Conservation (phyloP, 129 eudicot genomes). For the Flaveria brownii region DNA sequence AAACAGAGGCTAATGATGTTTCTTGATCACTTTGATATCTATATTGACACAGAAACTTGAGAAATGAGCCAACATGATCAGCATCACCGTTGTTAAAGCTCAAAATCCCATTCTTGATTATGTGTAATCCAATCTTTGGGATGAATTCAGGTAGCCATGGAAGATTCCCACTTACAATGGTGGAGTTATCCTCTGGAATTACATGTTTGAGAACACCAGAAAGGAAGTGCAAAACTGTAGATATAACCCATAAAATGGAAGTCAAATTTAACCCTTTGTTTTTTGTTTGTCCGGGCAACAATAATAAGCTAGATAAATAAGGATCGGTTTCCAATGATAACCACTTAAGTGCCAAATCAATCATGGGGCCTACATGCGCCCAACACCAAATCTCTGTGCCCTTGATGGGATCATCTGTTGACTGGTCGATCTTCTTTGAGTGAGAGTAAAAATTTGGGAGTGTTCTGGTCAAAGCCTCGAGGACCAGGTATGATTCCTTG, state of each 20-base stretch:
- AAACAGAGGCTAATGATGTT: constrained; percentile 62
- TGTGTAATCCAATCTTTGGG: constrained; percentile 65
- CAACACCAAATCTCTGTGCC: constrained; percentile 60
- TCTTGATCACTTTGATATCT: constrained; percentile 55
- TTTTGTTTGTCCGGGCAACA: constrained; percentile 27
- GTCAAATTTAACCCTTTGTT: constrained; percentile 32
- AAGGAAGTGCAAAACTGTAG: constrained; percentile 70
- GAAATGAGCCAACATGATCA: constrained; percentile 36
- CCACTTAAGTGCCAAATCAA: constrained; percentile 79
- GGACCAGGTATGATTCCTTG: constrained; percentile 71
- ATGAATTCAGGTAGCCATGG: constrained; percentile 79
- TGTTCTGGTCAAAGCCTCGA: constrained; percentile 56
- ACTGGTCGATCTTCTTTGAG: constrained; percentile 28
- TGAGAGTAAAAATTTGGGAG: constrained; percentile 71
- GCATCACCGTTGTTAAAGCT: constrained; percentile 35
- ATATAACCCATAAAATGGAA: constrained; percentile 74
- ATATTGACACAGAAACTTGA: constrained; percentile 49
- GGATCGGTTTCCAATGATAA: constrained; percentile 44
- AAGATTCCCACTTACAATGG: constrained; percentile 41
- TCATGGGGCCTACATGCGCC: constrained; percentile 73
- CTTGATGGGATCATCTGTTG: constrained; percentile 28
- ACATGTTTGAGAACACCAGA: constrained; percentile 61
- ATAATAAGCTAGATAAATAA: constrained; percentile 42
- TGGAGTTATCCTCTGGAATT: constrained; percentile 54
- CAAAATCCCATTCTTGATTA: constrained; percentile 59